Evolutionary conservation across 495 filamentous ascomycete genomes (phyloP), one percentile per base, ranked within the genome.

Genomic region (Hypoxylon subgilvum): DNA sequence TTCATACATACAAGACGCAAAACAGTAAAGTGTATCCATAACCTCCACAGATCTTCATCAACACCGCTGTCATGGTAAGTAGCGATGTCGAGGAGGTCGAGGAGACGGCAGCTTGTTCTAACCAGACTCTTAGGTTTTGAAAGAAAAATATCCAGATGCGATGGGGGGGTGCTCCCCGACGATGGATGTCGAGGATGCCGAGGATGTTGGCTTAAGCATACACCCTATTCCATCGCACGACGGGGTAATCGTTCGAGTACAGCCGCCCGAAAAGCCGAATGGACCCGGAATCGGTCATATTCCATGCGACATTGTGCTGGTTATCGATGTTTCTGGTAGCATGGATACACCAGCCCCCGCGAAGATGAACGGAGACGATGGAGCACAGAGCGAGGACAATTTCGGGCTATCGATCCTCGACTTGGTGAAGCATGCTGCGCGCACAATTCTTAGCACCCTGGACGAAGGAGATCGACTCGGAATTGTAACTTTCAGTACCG

Each of bases 301-400:
- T 7, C 71, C 76, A 2, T 75, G 72, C 66, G 78, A 80, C 45
- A 69, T 80, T 16, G 76, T 79, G 0, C 60, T 80, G 0, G 76
- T 71, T 13, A 79, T 79, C 43, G 78, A 80, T 52, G 55, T 76
- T 22, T 80, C 78, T 6, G 68, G 64, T 0, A 76, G 72, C 56
- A 80, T 80, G 78, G n/a, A 21, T 2, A 17, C 30, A 2, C 47
- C 56, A 1, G 76, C 76, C 0, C 69, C 67, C 0, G 66, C 67
- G 1, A 72, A 72, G 6, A 42, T 65, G n/a, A 48, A 54, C 1
- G 60, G 67, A 61, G 32, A 61, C 13, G 19, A 55, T 36, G 54
- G 53, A 1, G 35, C 49, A 17, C 4, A 16, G 6, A 56, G 39
- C 18, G 31, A 22, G 5, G 76, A 77, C 38, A 35, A 68, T 9